Evolutionary conservation across 176 grass and related monocot genomes (phyloP).

Genomic region (Triticum aestivum): IWGSC_CS_RefSeq_v2.1 NC_057799.1:422392168-422392667

Average conservation of each 20-base stretch:
- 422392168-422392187: slow-evolving; percentile 45
- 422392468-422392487: too few species aligned
- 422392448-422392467: too few species aligned
- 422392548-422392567: too few species aligned
- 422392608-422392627: too few species aligned
- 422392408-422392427: not conserved
- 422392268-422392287: slow-evolving; percentile 51
- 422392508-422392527: too few species aligned
- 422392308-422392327: slow-evolving; percentile 25
- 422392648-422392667: too few species aligned
- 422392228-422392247: slow-evolving; percentile 60
- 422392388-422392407: slow-evolving; percentile 9
- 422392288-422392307: slow-evolving; percentile 27
- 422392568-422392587: rapidly evolving
- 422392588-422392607: too few species aligned
- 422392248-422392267: slow-evolving; percentile 45
- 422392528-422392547: too few species aligned
- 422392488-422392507: too few species aligned
- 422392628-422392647: too few species aligned
- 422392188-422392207: slow-evolving; percentile 35
- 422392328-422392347: slow-evolving; percentile 38
- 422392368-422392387: slow-evolving; percentile 24
- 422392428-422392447: not conserved
- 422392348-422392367: not conserved
- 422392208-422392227: slow-evolving; percentile 71